These are phyloP conservation scores for Lobosporangium transversale DNA, from an alignment of 192 early-diverging fungal species.

Conservation along the genomic window DNA sequence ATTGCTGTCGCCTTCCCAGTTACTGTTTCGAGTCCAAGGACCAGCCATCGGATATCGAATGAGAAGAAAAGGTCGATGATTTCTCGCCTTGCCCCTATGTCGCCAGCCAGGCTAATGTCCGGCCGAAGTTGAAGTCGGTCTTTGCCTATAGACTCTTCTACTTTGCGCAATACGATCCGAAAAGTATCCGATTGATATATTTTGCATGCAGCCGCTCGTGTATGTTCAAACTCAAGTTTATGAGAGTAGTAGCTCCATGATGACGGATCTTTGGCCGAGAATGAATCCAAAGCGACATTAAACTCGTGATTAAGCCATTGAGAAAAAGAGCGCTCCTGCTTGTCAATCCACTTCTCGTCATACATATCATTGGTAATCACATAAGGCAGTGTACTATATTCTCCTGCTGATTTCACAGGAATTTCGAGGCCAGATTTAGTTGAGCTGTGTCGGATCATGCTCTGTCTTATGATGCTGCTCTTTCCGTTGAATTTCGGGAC, in stretches of 20 bases:
- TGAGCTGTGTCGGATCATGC: conserved; percentile 35
- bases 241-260: conserved; percentile 53
- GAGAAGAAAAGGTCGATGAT: conserved; percentile 52
- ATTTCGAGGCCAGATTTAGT: background rate
- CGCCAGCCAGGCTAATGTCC: conserved; percentile 40
- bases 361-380: conserved; percentile 54
- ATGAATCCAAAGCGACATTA: conserved; percentile 33
- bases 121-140: conserved; percentile 38
- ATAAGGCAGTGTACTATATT: conserved; percentile 49
- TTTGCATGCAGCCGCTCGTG: conserved; percentile 39
- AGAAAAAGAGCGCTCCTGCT: conserved; percentile 50
- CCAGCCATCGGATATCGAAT: conserved; percentile 53
- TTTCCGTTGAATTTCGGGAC: conserved; percentile 2
- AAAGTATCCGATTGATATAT: conserved; percentile 52
- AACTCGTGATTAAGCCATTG: conserved; percentile 54
- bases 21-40: conserved; percentile 52
- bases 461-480: conserved; percentile 24
- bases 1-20: conserved; percentile 48
- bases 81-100: conserved; percentile 27
- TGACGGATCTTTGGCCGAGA: conserved; percentile 38
- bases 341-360: conserved; percentile 56
- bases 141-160: conserved; percentile 44
- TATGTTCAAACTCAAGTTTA: conserved; percentile 49
- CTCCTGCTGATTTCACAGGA: conserved; percentile 26
- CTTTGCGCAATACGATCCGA: conserved; percentile 45